Base-by-base conservation (phyloP, 2,329 filamentous ascomycete genomes). In the Blumeria graminis region DNA sequence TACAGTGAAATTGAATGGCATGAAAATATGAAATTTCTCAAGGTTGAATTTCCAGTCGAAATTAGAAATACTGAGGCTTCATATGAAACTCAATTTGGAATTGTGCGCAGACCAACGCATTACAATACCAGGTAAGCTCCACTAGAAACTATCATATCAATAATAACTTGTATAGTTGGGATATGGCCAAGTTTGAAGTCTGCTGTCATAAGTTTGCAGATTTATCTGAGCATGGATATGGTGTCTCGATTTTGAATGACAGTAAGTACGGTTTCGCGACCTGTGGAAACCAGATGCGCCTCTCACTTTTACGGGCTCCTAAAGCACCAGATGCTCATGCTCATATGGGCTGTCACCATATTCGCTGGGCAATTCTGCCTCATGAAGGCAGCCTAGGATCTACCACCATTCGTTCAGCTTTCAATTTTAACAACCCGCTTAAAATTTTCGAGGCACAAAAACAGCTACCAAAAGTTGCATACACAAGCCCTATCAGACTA, bases 101-200 rank as follows among this genome's bases (percentile, higher is more conserved):
- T 95, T 62, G 82, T 92, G 60, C 80, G 80, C 62, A 79, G 92
- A 34, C 90, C 92, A 1, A 98, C 92, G 0, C 92, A 98, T 71
- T 96, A 95, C 76, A 98, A 98, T 71, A 98, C 92, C 3, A 84
- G 74, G 71, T 80, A 76, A 62, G 67, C 66, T n/a, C 9, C 3
- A 43, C 53, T 13, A 11, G 1, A 7, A 55, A n/a, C n/a, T 35
- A 6, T 18, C 4, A 39, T 43, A 56, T 55, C 35, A 53, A 36
- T 60, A 64, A 69, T 58, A 70, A 59, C 32, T 54, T 11, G 18
- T 52, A 1, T 57, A 76, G 78, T 62, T 94, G 88, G 88, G 88
- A 94, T 66, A 94, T 94, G 88, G 89, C 89, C 65, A 94, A 94
- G 65, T 95, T 95, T 63, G 89, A 95, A 71, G 89, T 95, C 55